Base-by-base conservation (phyloP, 106 monocot genomes). In the Platanthera guangdongensis region DNA sequence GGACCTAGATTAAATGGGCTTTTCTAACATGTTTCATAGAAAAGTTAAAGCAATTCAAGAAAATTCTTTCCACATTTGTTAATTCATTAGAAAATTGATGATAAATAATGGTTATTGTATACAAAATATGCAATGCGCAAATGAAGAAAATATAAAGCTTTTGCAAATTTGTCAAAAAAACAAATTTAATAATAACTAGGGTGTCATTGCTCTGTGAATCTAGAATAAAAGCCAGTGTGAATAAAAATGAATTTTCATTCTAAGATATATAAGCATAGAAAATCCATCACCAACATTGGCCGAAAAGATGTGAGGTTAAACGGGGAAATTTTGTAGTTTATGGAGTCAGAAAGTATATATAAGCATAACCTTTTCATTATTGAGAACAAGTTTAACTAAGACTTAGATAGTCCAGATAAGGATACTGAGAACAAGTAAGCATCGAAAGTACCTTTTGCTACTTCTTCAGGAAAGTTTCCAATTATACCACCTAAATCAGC, bases 401-500 rank as follows among this genome's bases (percentile, higher is more conserved):
- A 70, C 16, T 47, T 10, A 13, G 47, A 70, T 48, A 48, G 47
- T n/a, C 47, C 47, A 16, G 70, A 15, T 70, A 70, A 70, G 8
- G 18, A 72, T 19, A 51, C 46, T 21, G 22, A 50, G 18, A 22
- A 51, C 4, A 79, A 9, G 46, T 28, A 28, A 50, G 18, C 18
- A 55, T 73, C 32, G 9, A 80, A 52, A 62, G n/a, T 72, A 93
- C 96, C 96, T 89, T 73, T 87, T 30, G 89, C 83, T 78, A 91
- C 82, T 83, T 86, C 87, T 28, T 71, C 76, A 74, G 93, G 93
- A 75, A 86, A 85, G 39, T 49, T 45, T 19, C 81, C 89, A 46
- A 81, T 73, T 54, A 75, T 60, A 47, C 96, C 96, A 74, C 93
- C 96, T 73, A 88, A 82, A 81, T 86, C 84, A 74, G 83, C 74